Evolutionary conservation across 257 asterid genomes (phyloP), one percentile per base, ranked within the genome.

Genomic region (Prunella vulgaris): DNA sequence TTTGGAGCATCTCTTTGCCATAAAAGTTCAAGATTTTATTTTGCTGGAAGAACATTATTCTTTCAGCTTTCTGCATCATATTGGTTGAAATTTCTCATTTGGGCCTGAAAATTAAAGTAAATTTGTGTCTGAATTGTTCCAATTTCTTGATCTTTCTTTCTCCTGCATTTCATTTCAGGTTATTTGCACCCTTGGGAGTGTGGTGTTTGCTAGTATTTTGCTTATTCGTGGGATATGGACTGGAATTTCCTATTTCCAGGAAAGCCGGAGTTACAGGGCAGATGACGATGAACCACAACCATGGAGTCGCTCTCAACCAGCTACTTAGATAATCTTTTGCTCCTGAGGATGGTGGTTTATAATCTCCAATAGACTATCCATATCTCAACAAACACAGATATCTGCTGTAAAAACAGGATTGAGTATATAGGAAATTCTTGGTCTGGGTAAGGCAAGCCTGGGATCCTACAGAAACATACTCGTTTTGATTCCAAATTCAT

Each of bases 181-280:
- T 42, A 81, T 93, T 71, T 93, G 99, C 83, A 86, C 95, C 33
- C 94, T 93, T n/a, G 97, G 98, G 51, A 90, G 90, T 59, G 94
- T 87, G 51, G 86, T 90, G 60, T 93, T 90, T 64, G 72, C 70
- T 37, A 88, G 96, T 80, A 90, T 90, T 27, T 79, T 93, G 77
- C 81, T 93, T 10, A 77, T 88, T 73, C 96, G 96, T 0, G 96
- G 95, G 14, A 77, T 82, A 77, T 90, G 98, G 96, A 79, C 89
- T 10, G 94, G 91, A 68, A 80, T 90, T 53, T 78, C 94, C 61
- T 87, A 87, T 83, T 80, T 90, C 66, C 96, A 93, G 65, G 93
- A 84, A 37, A 82, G 33, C 52, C 90, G 88, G 32, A 79, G 72
- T 72, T 71, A 82, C 63, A 84, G 92, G 73, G 78, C 73, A 42